Evolutionary conservation across 108 stramenopile species (phyloP).

Genomic region (Tribonema minus): DNA sequence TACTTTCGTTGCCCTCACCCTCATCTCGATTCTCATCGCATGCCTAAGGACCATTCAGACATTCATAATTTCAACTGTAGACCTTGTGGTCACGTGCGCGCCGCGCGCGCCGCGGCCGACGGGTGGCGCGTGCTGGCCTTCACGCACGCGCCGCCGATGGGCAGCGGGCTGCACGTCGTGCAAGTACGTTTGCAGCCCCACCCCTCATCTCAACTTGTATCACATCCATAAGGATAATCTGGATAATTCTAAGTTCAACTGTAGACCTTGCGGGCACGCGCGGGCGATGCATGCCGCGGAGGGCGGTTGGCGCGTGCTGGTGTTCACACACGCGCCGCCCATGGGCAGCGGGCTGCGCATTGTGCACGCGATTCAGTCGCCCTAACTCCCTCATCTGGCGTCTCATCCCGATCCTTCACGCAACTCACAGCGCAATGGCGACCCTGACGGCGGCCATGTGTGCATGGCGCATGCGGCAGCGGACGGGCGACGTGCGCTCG

Average conservation of each 20-base stretch:
- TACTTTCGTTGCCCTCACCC: neutral
- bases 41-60: too few species aligned
- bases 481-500: conserved; percentile 85
- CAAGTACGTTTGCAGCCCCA: conserved; percentile 45
- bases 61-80: too few species aligned
- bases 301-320: conserved; percentile 84
- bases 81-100: conserved; percentile 59
- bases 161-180: conserved; percentile 75
- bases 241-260: too few species aligned
- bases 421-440: too few species aligned
- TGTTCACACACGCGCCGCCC: conserved; percentile 86
- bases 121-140: conserved; percentile 90
- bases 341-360: conserved; percentile 78
- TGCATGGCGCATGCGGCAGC: conserved; percentile 64
- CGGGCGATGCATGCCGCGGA: conserved; percentile 64
- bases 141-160: conserved; percentile 86
- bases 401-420: too few species aligned
- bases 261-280: conserved; percentile 14
- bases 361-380: too few species aligned
- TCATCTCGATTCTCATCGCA: neutral
- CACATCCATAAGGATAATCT: too few species aligned
- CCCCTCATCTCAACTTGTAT: neutral
- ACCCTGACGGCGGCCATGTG: too few species aligned
- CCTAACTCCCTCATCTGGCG: neutral
- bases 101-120: conserved; percentile 66